A percentile compares a stretch with the other conserved stretches of the same genome.
These are phyloP conservation scores for Erodium chrysanthum DNA, from an alignment of 441 rosid genomes.

Conservation along the genomic window DNA sequence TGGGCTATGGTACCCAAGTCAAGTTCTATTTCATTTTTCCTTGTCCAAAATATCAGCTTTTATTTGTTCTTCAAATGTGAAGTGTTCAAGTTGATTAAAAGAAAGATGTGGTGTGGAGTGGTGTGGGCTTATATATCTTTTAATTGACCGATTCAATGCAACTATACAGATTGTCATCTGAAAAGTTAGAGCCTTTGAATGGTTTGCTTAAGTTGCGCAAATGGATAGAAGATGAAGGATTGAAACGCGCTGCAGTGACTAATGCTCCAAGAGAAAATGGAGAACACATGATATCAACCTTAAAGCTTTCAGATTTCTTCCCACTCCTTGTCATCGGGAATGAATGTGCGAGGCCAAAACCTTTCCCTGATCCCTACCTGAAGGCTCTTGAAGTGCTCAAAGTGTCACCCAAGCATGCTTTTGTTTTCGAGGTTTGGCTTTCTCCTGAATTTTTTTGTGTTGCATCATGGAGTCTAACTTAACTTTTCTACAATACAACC, in stretches of 20 bases:
- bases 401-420: slow-evolving; percentile 20
- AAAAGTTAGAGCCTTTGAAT: slow-evolving; percentile 17
- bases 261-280: slow-evolving; percentile 25
- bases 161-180: slow-evolving; percentile 21
- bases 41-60: too few species aligned
- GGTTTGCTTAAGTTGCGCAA: slow-evolving; percentile 18
- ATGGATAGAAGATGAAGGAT: not conserved
- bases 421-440: slow-evolving; percentile 20
- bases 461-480: not conserved
- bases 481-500: not conserved
- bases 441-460: not conserved
- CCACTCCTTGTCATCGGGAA: slow-evolving; percentile 14
- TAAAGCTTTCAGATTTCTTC: slow-evolving; percentile 19
- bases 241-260: slow-evolving; percentile 23
- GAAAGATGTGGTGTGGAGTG: not conserved
- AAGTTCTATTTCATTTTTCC: too few species aligned
- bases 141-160: not conserved
- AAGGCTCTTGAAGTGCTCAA: slow-evolving; percentile 18
- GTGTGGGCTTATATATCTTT: not conserved
- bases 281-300: slow-evolving; percentile 7
- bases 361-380: slow-evolving; percentile 23
- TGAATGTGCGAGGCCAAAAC: slow-evolving; percentile 22
- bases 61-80: too few species aligned
- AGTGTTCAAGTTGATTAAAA: not conserved
- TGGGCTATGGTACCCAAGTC: too few species aligned